Evolutionary conservation across 352 stramenopile genomes (phyloP).

Genomic region (Phytophthora fragariaefolia): DNA sequence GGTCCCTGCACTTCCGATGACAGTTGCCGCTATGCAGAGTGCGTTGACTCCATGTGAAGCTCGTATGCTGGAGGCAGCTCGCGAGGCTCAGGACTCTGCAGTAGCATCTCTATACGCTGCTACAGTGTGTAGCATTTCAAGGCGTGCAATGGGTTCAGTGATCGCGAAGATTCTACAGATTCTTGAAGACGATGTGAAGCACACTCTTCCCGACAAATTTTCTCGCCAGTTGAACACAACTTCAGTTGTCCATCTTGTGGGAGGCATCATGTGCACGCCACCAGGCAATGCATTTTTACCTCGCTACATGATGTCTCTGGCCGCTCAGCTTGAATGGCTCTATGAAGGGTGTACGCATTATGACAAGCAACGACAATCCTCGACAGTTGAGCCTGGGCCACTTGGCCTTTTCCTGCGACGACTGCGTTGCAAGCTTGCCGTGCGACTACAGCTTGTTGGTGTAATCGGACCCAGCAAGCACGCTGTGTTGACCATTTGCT

Average conservation of each 20-base stretch:
- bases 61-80: constrained; percentile 54
- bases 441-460: constrained; percentile 79
- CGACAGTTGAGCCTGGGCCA: constrained; percentile 12
- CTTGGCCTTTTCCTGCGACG: constrained; percentile 51
- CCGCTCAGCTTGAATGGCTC: constrained; percentile 74
- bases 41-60: constrained; percentile 58
- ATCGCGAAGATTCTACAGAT: constrained; percentile 84
- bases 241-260: constrained; percentile 74
- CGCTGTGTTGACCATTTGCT: constrained; percentile 80
- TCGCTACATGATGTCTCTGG: constrained; percentile 90
- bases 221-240: constrained; percentile 70
- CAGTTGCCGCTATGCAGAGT: constrained; percentile 39
- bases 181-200: constrained; percentile 84
- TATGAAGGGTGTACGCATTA: constrained; percentile 67
- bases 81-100: constrained; percentile 70
- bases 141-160: constrained; percentile 80
- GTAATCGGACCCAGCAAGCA: constrained; percentile 81
- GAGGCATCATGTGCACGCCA: constrained; percentile 76
- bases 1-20: constrained; percentile 21
- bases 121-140: constrained; percentile 83
- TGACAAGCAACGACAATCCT: constrained; percentile 40
- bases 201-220: constrained; percentile 62
- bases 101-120: constrained; percentile 83
- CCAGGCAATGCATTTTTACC: constrained; percentile 75
- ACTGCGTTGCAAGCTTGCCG: constrained; percentile 74